Conservation (phyloP, 805 yeast genomes). For the Saturnispora saitoi region DNA sequence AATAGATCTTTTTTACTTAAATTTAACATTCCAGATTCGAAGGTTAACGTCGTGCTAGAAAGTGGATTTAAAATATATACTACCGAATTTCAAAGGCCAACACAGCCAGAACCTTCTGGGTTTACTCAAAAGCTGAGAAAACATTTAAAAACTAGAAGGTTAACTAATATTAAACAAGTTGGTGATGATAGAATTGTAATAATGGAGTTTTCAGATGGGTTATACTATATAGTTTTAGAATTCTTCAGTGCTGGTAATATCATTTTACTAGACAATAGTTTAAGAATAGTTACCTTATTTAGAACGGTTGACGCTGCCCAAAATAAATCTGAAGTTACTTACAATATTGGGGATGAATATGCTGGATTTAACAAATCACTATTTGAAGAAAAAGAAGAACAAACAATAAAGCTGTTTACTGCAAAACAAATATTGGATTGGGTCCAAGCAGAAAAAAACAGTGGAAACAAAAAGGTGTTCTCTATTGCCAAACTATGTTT, state of each 20-base stretch:
- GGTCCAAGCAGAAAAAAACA: conserved; percentile 30
- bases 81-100: conserved; percentile 74
- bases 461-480: conserved; percentile 37
- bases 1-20: conserved; percentile 68
- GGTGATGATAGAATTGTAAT: conserved; percentile 79
- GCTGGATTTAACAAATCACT: conserved; percentile 46
- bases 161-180: conserved; percentile 65
- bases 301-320: conserved; percentile 45
- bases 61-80: conserved; percentile 77
- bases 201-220: conserved; percentile 76
- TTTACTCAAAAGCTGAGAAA: conserved; percentile 83
- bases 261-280: conserved; percentile 60
- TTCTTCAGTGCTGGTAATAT: conserved; percentile 95
- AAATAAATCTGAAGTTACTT: conserved; percentile 56
- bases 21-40: conserved; percentile 77
- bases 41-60: conserved; percentile 66
- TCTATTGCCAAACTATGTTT: conserved; percentile 67
- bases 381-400: conserved; percentile 24
- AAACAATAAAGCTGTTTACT: conserved; percentile 19
- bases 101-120: conserved; percentile 73
- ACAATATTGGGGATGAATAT: conserved; percentile 71
- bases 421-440: conserved; percentile 31
- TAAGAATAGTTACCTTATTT: conserved; percentile 62
- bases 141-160: conserved; percentile 71
- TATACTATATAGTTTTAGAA: conserved; percentile 70